phyloP scores from a whole-genome alignment of 2,329 filamentous ascomycete genomes.

The Aspergillus carbonarius region DNA sequence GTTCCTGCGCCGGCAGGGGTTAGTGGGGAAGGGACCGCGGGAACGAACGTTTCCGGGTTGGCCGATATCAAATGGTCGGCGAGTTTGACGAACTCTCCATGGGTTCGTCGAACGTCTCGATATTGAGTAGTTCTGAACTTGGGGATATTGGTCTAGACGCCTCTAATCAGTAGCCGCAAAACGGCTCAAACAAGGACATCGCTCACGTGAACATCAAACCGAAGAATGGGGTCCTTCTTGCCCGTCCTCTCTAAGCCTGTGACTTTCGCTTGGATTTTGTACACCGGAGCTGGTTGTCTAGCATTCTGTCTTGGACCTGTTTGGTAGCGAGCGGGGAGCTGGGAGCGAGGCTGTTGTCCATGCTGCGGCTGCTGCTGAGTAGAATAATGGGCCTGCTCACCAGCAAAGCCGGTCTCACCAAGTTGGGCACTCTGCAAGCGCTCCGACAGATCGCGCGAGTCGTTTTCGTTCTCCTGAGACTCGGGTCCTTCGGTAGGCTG shows the following conservation, averaged over 20 bases:
- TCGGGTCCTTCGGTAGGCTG: constrained; percentile 19
- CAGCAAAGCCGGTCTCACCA: constrained; percentile 37
- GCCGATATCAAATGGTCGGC: constrained; percentile 93
- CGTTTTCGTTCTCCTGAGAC: constrained; percentile 18
- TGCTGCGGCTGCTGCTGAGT: constrained; percentile 36
- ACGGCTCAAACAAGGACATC: background rate
- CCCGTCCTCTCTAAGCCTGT: constrained; percentile 89
- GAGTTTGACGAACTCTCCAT: constrained; percentile 96
- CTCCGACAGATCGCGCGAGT: constrained; percentile 48
- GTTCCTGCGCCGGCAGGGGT: constrained; percentile 94
- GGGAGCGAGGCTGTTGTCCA: constrained; percentile 40
- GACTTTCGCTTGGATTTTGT: constrained; percentile 90
- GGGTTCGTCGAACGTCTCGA: constrained; percentile 90
- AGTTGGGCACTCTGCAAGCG: constrained; percentile 42
- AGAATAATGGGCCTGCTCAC: constrained; percentile 40
- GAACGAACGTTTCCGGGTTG: constrained; percentile 94
- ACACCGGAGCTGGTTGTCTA: constrained; percentile 61
- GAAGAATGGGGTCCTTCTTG: constrained; percentile 90
- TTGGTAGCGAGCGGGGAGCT: constrained; percentile 51
- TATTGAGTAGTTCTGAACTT: constrained; percentile 98
- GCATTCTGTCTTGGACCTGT: constrained; percentile 37
- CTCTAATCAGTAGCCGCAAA: constrained; percentile 7
- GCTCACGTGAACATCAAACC: constrained; percentile 94
- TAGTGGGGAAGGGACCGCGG: constrained; percentile 88
- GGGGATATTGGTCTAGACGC: constrained; percentile 85